Conservation (phyloP, 371 early-diverging fungal species). For the Mucor piriformis region DNA sequence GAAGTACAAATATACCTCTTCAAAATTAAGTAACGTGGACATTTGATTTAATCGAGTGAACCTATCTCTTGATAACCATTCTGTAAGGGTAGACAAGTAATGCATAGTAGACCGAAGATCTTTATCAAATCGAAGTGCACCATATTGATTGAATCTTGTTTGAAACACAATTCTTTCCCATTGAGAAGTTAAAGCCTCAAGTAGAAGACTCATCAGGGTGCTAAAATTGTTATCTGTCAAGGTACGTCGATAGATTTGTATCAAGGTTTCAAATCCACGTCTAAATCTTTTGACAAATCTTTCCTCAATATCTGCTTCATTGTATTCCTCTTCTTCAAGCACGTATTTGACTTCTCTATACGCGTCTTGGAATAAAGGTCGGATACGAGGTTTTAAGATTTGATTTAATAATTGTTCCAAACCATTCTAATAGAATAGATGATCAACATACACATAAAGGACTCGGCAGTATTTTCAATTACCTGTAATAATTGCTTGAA, state of each 20-base stretch:
- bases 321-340: conserved; percentile 88
- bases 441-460: too few relatives aligned
- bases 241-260: conserved; percentile 43
- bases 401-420: conserved; percentile 80
- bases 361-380: conserved; percentile 77
- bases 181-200: conserved; percentile 72
- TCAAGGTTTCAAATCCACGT: conserved; percentile 62
- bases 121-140: conserved; percentile 86
- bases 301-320: conserved; percentile 78
- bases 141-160: conserved; percentile 86
- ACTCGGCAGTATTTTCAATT: too few relatives aligned
- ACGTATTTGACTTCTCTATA: conserved; percentile 88
- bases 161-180: conserved; percentile 88
- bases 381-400: conserved; percentile 79
- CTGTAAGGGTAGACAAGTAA: conserved; percentile 67
- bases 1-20: too few relatives aligned
- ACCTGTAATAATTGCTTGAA: conserved; percentile 70
- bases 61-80: conserved; percentile 71
- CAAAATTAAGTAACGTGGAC: conserved; percentile 78
- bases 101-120: conserved; percentile 80
- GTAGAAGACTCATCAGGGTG: conserved; percentile 58
- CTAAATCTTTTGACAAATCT: conserved; percentile 79
- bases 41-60: conserved; percentile 84
- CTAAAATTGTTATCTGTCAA: conserved; percentile 74
- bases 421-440: conserved; percentile 56